These are phyloP conservation scores for Diversispora eburnea DNA, from an alignment of 192 early-diverging fungal species.

Conservation along the genomic window DNA sequence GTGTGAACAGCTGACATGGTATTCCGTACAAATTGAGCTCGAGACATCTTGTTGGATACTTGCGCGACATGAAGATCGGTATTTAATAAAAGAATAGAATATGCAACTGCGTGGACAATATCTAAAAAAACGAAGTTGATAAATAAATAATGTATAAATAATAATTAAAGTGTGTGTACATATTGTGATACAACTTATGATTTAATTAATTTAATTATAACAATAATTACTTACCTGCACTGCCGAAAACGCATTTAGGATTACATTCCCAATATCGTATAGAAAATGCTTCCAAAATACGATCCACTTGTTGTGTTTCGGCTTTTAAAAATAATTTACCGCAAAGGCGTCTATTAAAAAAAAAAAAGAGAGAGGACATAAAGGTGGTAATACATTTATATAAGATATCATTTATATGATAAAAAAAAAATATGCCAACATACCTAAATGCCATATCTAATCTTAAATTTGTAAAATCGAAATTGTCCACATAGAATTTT, in stretches of 20 bases:
- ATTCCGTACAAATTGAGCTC: constrained; percentile 68
- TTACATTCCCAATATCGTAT: constrained; percentile 83
- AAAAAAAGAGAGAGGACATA: constrained; percentile 7
- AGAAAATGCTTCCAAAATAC: constrained; percentile 83
- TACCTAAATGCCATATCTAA: constrained; percentile 78
- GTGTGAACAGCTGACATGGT: constrained; percentile 53
- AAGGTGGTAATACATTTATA: neutral
- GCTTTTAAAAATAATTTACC: constrained; percentile 77
- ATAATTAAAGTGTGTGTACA: no score
- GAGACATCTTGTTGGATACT: constrained; percentile 65
- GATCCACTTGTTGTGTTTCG: constrained; percentile 90
- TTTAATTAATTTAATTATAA: neutral
- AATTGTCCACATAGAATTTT: constrained; percentile 70
- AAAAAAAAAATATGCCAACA: neutral
- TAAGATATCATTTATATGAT: neutral
- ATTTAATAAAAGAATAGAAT: constrained; percentile 84
- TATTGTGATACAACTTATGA: neutral
- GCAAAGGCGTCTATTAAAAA: constrained; percentile 55
- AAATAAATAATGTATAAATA: neutral
- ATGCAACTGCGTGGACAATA: constrained; percentile 81
- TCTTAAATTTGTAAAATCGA: constrained; percentile 65
- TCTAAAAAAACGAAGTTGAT: constrained; percentile 45
- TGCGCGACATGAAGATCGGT: constrained; percentile 92
- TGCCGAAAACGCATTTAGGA: constrained; percentile 49
- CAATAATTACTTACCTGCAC: constrained; percentile 30